Conservation (phyloP, 805 yeast genomes). For the Saccharomycodes ludwigii region DNA sequence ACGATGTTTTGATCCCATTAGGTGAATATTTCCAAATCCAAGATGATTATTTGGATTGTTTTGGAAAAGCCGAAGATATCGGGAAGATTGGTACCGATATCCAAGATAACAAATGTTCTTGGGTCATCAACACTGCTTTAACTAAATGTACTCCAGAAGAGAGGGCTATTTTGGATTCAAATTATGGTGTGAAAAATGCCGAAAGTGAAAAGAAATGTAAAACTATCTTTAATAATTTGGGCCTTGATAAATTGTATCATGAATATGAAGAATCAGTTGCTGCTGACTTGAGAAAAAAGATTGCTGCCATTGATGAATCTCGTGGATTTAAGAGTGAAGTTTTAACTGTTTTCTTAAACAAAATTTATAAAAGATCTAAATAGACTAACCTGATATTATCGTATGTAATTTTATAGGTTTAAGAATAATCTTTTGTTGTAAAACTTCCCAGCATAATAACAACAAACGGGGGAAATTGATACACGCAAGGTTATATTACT, state of each 20-base stretch:
- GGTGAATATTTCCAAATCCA: slow-evolving; percentile 99
- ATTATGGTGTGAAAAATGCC: slow-evolving; percentile 79
- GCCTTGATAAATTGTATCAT: slow-evolving; percentile 56
- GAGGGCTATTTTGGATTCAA: slow-evolving; percentile 67
- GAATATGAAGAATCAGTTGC: slow-evolving; percentile 78
- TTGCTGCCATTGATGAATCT: slow-evolving; percentile 69
- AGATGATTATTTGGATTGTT: slow-evolving; percentile 94
- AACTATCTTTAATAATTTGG: slow-evolving; percentile 59
- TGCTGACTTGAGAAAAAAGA: slow-evolving; percentile 46
- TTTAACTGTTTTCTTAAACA: slow-evolving; percentile 71
- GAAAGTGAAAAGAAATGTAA: slow-evolving; percentile 58
- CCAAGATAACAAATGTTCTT: slow-evolving; percentile 95
- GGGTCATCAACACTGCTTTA: slow-evolving; percentile 93
- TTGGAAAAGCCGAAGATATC: slow-evolving; percentile 92
- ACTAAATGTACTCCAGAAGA: slow-evolving; percentile 68
- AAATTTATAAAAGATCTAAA: slow-evolving; percentile 90
- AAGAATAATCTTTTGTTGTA: too few relatives aligned
- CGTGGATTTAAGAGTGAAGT: slow-evolving; percentile 89
- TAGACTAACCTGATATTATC: slow-evolving; percentile 21
- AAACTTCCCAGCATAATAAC: too few relatives aligned
- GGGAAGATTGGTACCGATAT: slow-evolving; percentile 99
- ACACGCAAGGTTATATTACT: too few relatives aligned
- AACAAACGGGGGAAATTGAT: too few relatives aligned
- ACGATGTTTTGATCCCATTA: slow-evolving; percentile 77
- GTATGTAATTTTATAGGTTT: neutral